Evolutionary conservation across 495 filamentous ascomycete species (phyloP), one percentile per base, ranked within the genome.

Genomic region (Lasiosphaeria ovina): DNA sequence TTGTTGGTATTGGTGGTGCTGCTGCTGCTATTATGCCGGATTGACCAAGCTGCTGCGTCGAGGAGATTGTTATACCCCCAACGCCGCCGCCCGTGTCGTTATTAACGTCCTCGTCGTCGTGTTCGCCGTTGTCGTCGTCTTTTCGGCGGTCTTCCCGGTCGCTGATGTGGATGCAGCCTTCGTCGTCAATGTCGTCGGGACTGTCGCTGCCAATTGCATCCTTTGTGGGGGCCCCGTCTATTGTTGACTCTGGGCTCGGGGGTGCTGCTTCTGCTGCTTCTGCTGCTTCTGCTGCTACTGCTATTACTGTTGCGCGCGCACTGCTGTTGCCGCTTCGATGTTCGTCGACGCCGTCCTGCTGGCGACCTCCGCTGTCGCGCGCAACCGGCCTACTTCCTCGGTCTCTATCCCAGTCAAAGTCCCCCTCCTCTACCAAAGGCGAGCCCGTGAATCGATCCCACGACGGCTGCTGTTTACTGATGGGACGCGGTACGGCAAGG

Each of bases 341-440:
- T 24, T 24, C 24, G 24, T 24, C 24, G 2, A 47, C 12, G 5
- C 8, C 40, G 53, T 38, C 36, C 45, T 24, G 49, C 51, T 35
- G 51, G 7, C 14, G 14, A 35, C 31, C 12, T 53, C 33, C 6
- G 6, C 51, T 14, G 12, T 38, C 11, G 51, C 31, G 47, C 9
- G 47, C n/a, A 31, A 24, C 48, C 24, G 2, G 24, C 24, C 24
- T 24, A 2, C 24, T 24, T 24, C 24, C 24, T 24, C 24, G 24
- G 24, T 24, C 24, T 24, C 24, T 24, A 2, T 63, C 66, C 56
- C 65, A 61, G 40, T 66, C 65, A 55, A 64, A 66, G 31, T 58
- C 64, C 32, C 59, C 59, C 64, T 72, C 69, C 55, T 72, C 66
- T 16, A 70, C 59, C 11, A 72, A 58, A 34, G 63, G 63, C 61